Conservation (phyloP, 495 filamentous ascomycete genomes). For the Aspergillus nidulans region DNA sequence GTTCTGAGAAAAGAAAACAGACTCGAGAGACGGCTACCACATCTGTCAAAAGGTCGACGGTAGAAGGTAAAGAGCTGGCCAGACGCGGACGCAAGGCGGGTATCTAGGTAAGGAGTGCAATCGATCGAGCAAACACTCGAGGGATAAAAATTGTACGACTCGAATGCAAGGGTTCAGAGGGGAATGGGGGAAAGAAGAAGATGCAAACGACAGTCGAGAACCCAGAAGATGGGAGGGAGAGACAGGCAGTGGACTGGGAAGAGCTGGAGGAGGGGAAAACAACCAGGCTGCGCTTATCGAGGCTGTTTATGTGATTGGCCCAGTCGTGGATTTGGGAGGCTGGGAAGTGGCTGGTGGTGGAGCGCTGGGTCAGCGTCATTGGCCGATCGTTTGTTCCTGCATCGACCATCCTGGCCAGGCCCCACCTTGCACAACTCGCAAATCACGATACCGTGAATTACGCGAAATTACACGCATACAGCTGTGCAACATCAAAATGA, state of each 20-base stretch:
- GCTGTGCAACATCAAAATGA: background rate
- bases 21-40: background rate
- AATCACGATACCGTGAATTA: background rate
- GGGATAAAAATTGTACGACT: constrained; percentile 9
- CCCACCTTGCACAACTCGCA: no score
- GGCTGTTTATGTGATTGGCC: constrained; percentile 3
- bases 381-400: constrained; percentile 11
- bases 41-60: constrained; percentile 4
- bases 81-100: background rate
- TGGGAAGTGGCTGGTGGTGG: constrained; percentile 14
- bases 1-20: background rate
- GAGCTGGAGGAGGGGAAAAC: constrained; percentile 3
- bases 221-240: background rate
- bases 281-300: constrained; percentile 1
- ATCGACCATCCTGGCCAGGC: background rate
- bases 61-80: background rate
- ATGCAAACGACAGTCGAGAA: constrained; percentile 1
- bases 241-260: background rate
- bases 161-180: background rate
- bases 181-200: constrained; percentile 5
- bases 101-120: constrained; percentile 7
- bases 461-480: constrained; percentile 2
- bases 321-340: constrained; percentile 6
- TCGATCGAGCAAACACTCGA: background rate
- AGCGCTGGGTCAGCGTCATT: background rate